Conservation (phyloP, 2,329 filamentous ascomycete genomes). For the Cercospora janseana region DNA sequence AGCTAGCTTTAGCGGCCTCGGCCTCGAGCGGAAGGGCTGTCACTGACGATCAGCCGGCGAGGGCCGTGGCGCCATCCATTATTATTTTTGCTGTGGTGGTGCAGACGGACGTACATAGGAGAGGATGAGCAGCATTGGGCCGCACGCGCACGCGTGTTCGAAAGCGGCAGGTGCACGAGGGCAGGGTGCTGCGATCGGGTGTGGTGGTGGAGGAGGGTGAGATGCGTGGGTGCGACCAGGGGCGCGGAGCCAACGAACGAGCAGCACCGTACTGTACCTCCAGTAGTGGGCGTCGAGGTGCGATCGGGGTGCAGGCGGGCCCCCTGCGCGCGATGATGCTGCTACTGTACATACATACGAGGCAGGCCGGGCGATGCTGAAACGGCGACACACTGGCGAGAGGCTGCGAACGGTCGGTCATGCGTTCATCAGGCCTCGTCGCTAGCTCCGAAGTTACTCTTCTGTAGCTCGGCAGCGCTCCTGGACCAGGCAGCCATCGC, state of each 20-base stretch:
- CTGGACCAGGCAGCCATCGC: constrained; percentile 22
- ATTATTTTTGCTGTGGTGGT: constrained; percentile 11
- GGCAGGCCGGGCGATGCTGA: background rate
- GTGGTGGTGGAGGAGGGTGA: background rate
- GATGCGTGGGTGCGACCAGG: too few species aligned
- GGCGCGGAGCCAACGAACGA: background rate
- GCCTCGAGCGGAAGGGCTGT: constrained; percentile 17
- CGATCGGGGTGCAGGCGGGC: background rate
- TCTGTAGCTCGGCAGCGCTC: too few species aligned
- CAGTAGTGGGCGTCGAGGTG: too few species aligned
- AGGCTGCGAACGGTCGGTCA: constrained; percentile 17
- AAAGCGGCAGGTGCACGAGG: constrained; percentile 10
- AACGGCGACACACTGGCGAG: constrained; percentile 5
- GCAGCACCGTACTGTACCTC: background rate
- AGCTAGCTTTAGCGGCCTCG: constrained; percentile 13
- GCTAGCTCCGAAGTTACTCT: constrained; percentile 13
- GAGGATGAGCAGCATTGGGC: constrained; percentile 2
- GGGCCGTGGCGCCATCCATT: background rate
- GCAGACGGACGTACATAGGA: constrained; percentile 7
- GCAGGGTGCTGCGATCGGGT: background rate
- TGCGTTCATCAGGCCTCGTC: constrained; percentile 6
- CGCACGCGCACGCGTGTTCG: constrained; percentile 11
- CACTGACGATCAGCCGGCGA: too few species aligned
- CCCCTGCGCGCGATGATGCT: background rate
- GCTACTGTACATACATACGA: background rate